Conservation (phyloP, 306 rosid genomes). For the Vigna nakashimae region DNA sequence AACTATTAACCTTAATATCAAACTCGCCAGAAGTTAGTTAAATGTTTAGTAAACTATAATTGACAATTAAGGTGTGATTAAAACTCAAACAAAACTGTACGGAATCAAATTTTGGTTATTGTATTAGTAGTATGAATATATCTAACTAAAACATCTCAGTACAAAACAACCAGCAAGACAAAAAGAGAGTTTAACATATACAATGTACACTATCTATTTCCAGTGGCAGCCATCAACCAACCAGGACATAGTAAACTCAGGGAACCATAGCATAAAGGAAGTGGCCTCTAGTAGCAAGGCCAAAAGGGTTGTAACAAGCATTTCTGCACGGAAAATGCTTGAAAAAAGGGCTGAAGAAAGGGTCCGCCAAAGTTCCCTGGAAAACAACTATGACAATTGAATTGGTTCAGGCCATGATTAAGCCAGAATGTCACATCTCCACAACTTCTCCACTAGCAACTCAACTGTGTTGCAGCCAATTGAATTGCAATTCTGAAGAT, state of each 20-base stretch:
- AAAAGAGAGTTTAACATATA: not conserved
- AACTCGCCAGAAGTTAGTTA: no score
- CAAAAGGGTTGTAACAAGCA: constrained; percentile 18
- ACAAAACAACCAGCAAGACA: not conserved
- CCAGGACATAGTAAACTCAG: not conserved
- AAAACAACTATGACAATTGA: not conserved
- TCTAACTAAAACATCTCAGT: no score
- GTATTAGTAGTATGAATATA: no score
- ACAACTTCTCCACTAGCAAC: constrained; percentile 11
- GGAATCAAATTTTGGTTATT: no score
- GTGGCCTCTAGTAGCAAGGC: not conserved
- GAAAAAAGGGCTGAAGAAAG: constrained; percentile 19
- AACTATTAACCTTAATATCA: no score
- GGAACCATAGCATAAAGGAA: not conserved
- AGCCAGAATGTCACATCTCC: constrained; percentile 21
- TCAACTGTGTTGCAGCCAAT: constrained; percentile 1
- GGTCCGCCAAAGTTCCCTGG: constrained; percentile 5
- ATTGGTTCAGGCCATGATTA: not conserved
- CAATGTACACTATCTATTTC: not conserved
- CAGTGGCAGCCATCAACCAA: not conserved
- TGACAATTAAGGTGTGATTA: no score
- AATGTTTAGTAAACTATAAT: no score
- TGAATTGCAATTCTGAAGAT: constrained; percentile 20
- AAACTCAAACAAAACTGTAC: no score
- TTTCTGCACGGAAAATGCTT: not conserved